A percentile compares a stretch with the other conserved stretches of the same genome.
Evolutionary conservation across 805 yeast species (phyloP).

Genomic region (Cyberlindnera amylophila): DNA sequence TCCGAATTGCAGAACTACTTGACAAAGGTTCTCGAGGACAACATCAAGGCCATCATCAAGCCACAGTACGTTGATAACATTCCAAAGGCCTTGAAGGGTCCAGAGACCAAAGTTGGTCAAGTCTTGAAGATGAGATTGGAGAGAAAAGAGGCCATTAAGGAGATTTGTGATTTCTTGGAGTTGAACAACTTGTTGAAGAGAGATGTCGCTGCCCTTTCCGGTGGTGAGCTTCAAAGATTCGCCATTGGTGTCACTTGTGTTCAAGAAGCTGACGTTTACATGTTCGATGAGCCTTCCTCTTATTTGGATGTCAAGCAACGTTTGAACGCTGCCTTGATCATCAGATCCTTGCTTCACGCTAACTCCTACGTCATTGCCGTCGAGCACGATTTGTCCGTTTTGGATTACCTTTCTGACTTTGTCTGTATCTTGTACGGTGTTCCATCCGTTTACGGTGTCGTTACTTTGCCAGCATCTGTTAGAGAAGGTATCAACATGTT

Average conservation of each 20-base stretch:
- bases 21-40: conserved; percentile 89
- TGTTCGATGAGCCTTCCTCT: conserved; percentile 99
- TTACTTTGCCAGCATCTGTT: conserved; percentile 91
- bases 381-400: conserved; percentile 96
- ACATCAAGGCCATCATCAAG: conserved; percentile 94
- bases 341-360: conserved; percentile 76
- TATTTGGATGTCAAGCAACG: conserved; percentile 98
- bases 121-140: conserved; percentile 74
- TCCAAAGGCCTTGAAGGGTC: conserved; percentile 90
- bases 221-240: conserved; percentile 98
- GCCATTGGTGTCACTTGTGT: conserved; percentile 98
- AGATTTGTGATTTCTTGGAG: conserved; percentile 68
- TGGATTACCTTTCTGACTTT: conserved; percentile 95
- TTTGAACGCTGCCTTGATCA: conserved; percentile 93
- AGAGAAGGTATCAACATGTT: conserved; percentile 99
- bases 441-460: conserved; percentile 98
- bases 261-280: conserved; percentile 91
- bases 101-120: conserved; percentile 75
- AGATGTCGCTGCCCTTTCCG: conserved; percentile 86
- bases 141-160: conserved; percentile 60
- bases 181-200: conserved; percentile 73
- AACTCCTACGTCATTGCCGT: conserved; percentile 90
- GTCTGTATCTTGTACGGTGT: conserved; percentile 97
- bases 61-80: conserved; percentile 98
- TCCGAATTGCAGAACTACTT: conserved; percentile 95